Conservation (phyloP, 345 rosid species). For the Sonneratia alba region DNA sequence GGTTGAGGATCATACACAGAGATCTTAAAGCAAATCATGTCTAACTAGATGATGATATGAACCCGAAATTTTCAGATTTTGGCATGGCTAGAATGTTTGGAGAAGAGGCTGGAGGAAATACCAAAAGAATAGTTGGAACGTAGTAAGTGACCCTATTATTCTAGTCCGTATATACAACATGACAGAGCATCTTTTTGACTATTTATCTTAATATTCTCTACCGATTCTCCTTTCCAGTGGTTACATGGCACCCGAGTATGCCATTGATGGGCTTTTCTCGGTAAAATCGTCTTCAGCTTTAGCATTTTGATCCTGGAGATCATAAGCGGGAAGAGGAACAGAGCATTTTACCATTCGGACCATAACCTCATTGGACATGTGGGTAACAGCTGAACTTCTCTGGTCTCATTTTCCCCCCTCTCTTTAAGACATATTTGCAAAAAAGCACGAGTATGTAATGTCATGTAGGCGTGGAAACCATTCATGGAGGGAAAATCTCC, state of each 20-base stretch:
- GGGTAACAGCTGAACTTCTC: not conserved
- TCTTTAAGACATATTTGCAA: too few species aligned
- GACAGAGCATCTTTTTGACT: not conserved
- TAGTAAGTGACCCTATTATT: constrained; percentile 21
- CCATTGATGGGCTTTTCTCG: constrained; percentile 38
- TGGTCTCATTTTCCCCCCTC: not conserved
- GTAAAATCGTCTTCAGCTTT: constrained; percentile 36
- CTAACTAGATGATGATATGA: constrained; percentile 19
- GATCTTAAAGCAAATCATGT: constrained; percentile 32
- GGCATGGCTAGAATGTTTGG: constrained; percentile 47
- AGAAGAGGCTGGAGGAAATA: constrained; percentile 31
- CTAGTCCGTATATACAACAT: too few species aligned
- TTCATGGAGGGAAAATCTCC: too few species aligned
- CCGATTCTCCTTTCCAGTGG: constrained; percentile 14
- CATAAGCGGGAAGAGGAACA: constrained; percentile 28
- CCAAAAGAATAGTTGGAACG: constrained; percentile 21
- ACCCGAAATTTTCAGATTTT: constrained; percentile 41
- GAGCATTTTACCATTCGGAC: constrained; percentile 28
- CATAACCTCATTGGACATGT: constrained; percentile 37
- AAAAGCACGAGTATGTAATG: not conserved
- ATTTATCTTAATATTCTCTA: not conserved
- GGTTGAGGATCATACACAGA: constrained; percentile 35
- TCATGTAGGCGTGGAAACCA: too few species aligned
- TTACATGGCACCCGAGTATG: constrained; percentile 47
- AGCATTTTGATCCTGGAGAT: constrained; percentile 39